These are phyloP conservation scores for Pichia membranifaciens DNA, from an alignment of 805 yeast genomes.

Conservation along the genomic window DNA sequence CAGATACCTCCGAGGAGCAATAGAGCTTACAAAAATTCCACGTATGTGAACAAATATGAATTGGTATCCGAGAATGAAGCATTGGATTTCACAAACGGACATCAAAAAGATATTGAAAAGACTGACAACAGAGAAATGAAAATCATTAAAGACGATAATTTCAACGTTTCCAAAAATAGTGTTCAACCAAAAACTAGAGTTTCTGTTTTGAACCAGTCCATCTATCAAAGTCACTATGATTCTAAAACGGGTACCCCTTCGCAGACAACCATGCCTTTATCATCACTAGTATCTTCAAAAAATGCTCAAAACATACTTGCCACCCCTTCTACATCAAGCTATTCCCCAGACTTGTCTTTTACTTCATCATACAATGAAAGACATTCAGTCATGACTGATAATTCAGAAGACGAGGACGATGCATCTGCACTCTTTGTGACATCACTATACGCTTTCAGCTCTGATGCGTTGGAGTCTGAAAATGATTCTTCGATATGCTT, in stretches of 20 bases:
- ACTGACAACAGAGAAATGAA: conserved; percentile 9
- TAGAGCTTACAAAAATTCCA: neutral
- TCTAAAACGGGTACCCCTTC: conserved; percentile 5
- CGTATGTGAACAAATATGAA: neutral
- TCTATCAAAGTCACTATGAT: conserved; percentile 19
- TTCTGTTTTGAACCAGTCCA: conserved; percentile 26
- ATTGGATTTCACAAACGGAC: conserved; percentile 2
- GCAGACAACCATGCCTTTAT: neutral
- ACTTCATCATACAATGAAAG: neutral
- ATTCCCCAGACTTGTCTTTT: neutral
- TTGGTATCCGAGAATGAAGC: conserved; percentile 8
- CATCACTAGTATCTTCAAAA: neutral
- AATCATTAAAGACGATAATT: neutral
- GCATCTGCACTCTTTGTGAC: conserved; percentile 34
- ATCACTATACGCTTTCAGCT: conserved; percentile 30
- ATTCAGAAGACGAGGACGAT: conserved; percentile 23
- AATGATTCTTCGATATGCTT: conserved; percentile 69
- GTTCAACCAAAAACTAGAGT: conserved; percentile 14
- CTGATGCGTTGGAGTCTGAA: conserved; percentile 49
- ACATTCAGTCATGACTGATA: neutral
- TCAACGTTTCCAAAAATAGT: too few relatives aligned
- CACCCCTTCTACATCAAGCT: neutral
- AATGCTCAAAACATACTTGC: neutral
- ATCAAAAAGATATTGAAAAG: neutral
- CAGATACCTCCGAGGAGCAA: neutral